Evolutionary conservation across 768 basidiomycete species (phyloP).

Genomic region (Dendrothele bispora): DNA sequence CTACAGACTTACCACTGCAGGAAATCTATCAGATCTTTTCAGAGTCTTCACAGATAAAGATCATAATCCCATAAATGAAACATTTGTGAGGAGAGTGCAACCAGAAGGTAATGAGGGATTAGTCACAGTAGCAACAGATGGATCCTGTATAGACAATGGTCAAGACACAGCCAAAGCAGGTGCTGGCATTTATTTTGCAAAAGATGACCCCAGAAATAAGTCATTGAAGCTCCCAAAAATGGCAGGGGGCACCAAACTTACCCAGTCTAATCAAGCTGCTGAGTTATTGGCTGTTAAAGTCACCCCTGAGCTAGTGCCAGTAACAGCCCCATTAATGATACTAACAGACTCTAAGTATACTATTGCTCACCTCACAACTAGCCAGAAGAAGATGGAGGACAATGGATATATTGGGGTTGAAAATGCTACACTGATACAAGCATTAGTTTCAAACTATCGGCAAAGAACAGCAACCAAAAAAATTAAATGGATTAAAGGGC

Average conservation of each 20-base stretch:
- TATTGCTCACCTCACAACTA: constrained; percentile 6
- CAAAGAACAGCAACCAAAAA: constrained; percentile 8
- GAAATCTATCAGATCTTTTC: background rate
- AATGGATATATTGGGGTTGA: background rate
- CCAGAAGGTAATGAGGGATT: background rate
- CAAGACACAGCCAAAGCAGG: constrained; percentile 12
- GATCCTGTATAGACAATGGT: constrained; percentile 14
- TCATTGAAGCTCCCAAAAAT: constrained; percentile 6
- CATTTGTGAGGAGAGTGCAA: background rate
- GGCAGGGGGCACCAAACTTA: background rate
- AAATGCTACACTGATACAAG: background rate
- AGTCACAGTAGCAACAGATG: constrained; percentile 13
- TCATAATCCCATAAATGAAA: too few species aligned
- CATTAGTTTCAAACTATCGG: constrained; percentile 5
- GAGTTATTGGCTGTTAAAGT: constrained; percentile 10
- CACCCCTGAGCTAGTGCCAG: background rate
- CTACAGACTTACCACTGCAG: background rate
- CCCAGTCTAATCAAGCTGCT: constrained; percentile 13
- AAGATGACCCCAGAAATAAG: background rate
- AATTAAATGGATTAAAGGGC: constrained; percentile 27
- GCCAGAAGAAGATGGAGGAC: constrained; percentile 5
- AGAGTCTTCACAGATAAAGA: constrained; percentile 6
- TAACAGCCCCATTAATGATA: background rate
- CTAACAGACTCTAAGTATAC: constrained; percentile 13
- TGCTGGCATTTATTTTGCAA: constrained; percentile 8